Evolutionary conservation across 345 rosid species (phyloP).

Genomic region (Salix dunnii): DNA sequence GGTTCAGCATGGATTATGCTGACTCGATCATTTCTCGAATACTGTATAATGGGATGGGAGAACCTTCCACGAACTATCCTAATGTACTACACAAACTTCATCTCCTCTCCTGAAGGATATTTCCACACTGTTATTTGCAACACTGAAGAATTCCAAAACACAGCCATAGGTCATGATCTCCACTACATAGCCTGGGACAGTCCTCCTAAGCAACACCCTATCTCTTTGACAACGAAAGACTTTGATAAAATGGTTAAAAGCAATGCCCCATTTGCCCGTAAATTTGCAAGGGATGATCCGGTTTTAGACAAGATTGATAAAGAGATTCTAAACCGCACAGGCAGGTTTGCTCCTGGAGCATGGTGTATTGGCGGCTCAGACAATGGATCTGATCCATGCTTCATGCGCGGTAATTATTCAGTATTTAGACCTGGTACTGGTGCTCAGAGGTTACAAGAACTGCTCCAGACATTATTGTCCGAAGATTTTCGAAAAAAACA

Average conservation of each 20-base stretch:
- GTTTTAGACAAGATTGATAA: slow-evolving; percentile 77
- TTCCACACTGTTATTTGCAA: slow-evolving; percentile 89
- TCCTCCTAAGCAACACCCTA: slow-evolving; percentile 93
- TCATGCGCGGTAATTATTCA: slow-evolving; percentile 50
- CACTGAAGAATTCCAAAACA: slow-evolving; percentile 50
- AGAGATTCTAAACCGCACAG: slow-evolving; percentile 60
- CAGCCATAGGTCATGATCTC: slow-evolving; percentile 75
- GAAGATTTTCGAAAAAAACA: slow-evolving; percentile 55
- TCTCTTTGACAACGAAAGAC: slow-evolving; percentile 56
- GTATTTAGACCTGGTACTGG: slow-evolving; percentile 77
- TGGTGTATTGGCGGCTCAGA: slow-evolving; percentile 73
- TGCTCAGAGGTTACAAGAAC: slow-evolving; percentile 54
- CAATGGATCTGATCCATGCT: slow-evolving; percentile 61
- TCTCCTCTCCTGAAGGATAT: slow-evolving; percentile 96
- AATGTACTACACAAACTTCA: slow-evolving; percentile 78
- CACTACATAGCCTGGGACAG: slow-evolving; percentile 96
- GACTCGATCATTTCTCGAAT: slow-evolving; percentile 64
- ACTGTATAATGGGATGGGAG: slow-evolving; percentile 91
- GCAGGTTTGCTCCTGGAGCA: slow-evolving; percentile 65
- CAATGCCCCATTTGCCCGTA: slow-evolving; percentile 84
- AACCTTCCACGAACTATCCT: slow-evolving; percentile 76
- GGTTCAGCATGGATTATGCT: slow-evolving; percentile 92
- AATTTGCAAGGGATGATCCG: slow-evolving; percentile 71
- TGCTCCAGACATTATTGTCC: slow-evolving; percentile 50
- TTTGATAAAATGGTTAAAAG: slow-evolving; percentile 76